Percentiles rank a stretch among this genome's conserved stretches.
These are phyloP conservation scores for Botrytis paeoniae DNA, from an alignment of 2,329 filamentous ascomycete species.

Conservation along the genomic window DNA sequence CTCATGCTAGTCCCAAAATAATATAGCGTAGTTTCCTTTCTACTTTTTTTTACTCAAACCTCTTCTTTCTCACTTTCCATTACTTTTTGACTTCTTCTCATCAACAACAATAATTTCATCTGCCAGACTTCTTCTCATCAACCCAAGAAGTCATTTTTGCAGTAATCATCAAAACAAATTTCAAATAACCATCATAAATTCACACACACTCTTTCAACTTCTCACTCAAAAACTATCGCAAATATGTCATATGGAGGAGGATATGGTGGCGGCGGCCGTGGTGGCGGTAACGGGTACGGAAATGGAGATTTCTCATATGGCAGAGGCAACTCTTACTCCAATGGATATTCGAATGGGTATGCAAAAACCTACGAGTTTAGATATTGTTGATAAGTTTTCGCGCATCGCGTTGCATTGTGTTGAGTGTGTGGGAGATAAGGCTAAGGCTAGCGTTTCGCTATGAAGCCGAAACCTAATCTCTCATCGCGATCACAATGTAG, in stretches of 20 bases:
- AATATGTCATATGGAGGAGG: slow-evolving; percentile 60
- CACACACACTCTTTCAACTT: slow-evolving; percentile 21
- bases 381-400: slow-evolving; percentile 39
- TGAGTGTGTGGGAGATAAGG: slow-evolving; percentile 28
- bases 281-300: slow-evolving; percentile 49
- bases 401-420: slow-evolving; percentile 33
- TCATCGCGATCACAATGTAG: slow-evolving; percentile 23
- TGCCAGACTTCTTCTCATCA: slow-evolving; percentile 28
- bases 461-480: slow-evolving; percentile 16
- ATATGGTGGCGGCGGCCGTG: slow-evolving; percentile 54
- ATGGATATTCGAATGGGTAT: slow-evolving; percentile 52
- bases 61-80: slow-evolving; percentile 19
- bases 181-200: slow-evolving; percentile 20
- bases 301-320: slow-evolving; percentile 54
- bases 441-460: slow-evolving; percentile 25
- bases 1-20: neutral
- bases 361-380: slow-evolving; percentile 39
- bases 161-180: slow-evolving; percentile 19
- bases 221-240: slow-evolving; percentile 18
- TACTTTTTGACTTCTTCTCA: slow-evolving; percentile 14
- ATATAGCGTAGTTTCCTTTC: neutral
- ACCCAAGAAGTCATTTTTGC: slow-evolving; percentile 24
- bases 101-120: slow-evolving; percentile 25
- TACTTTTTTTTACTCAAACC: slow-evolving; percentile 26
- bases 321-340: slow-evolving; percentile 45